These are phyloP conservation scores for Microdochium paspali DNA, from an alignment of 2,329 filamentous ascomycete genomes.

Conservation along the genomic window DNA sequence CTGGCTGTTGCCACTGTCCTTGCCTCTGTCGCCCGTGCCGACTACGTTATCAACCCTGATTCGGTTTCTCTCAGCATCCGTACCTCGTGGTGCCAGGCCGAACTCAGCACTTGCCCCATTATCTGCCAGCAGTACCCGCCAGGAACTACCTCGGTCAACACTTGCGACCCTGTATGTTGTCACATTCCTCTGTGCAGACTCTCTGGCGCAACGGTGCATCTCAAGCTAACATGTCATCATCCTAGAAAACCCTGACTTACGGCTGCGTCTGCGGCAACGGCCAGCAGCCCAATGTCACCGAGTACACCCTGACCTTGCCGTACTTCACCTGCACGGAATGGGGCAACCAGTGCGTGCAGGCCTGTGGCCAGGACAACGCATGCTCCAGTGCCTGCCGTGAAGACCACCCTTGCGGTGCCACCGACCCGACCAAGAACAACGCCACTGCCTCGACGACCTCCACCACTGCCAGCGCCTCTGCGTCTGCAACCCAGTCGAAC, in stretches of 20 bases:
- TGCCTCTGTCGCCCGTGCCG: slow-evolving; percentile 40
- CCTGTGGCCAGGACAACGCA: slow-evolving; percentile 43
- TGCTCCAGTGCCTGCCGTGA: slow-evolving; percentile 53
- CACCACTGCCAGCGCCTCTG: slow-evolving; percentile 24
- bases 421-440: slow-evolving; percentile 52
- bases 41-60: slow-evolving; percentile 53
- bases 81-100: slow-evolving; percentile 54
- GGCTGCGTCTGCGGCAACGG: slow-evolving; percentile 63
- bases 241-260: slow-evolving; percentile 52
- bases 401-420: slow-evolving; percentile 66
- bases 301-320: slow-evolving; percentile 71
- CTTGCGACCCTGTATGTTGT: slow-evolving; percentile 53
- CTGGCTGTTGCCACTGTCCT: slow-evolving; percentile 46
- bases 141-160: slow-evolving; percentile 47
- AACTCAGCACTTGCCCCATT: slow-evolving; percentile 56
- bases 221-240: neutral
- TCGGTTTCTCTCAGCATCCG: slow-evolving; percentile 42
- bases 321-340: slow-evolving; percentile 68
- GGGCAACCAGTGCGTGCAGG: slow-evolving; percentile 56
- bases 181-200: neutral
- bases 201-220: neutral
- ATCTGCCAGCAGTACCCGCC: slow-evolving; percentile 57
- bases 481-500: slow-evolving; percentile 20
- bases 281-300: slow-evolving; percentile 58
- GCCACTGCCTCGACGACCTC: slow-evolving; percentile 34